Evolutionary conservation across 805 yeast species (phyloP), one percentile per base, ranked within the genome.

Genomic region (Wickerhamiella domercqiae): DNA sequence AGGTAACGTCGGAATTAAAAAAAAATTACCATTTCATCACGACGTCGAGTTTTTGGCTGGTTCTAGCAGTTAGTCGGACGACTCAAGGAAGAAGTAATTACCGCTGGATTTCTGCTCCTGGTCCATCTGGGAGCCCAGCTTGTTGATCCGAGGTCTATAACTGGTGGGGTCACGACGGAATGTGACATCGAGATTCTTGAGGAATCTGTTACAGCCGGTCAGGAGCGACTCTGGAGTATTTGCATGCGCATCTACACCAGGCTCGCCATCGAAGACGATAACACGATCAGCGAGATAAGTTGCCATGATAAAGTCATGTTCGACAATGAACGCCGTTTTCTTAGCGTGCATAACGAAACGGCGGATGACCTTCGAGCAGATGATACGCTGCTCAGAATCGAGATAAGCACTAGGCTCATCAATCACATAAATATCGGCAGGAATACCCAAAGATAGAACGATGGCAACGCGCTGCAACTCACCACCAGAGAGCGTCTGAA

Each of bases 221-320:
- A 93, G 70, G 59, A 90, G 70, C 29, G 93, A 74, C 66, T 90
- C 95, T 38, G 98, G 96, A 37, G 79, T 62, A 56, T 76, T 78
- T 29, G 98, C 97, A 49, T 62, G 58, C 24, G 98, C 87, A 48
- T 76, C 68, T 57, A 71, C 70, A 20, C 97, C 83, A 38, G 99
- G 97, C 47, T 64, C 54, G 62, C 99, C 99, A 62, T 90, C 98
- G 55, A 87, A 90, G 40, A 90, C 97, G 72, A 90, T 87, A 53
- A 90, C 99, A 57, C 93, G 75, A 64, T 90, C 99, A 46, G 99
- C 98, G 69, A 90, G 72, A 61, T 90, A 90, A 14, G 99, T 90
- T 47, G 98, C 97, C 99, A 90, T 90, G 68, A 90, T 90, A 73
- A 90, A 90, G 73, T 90, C 99, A 75, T 90, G 99, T 77, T 90